Evolutionary conservation across 768 basidiomycete species (phyloP).

Genomic region (Coprinopsis marcescibilis): DNA sequence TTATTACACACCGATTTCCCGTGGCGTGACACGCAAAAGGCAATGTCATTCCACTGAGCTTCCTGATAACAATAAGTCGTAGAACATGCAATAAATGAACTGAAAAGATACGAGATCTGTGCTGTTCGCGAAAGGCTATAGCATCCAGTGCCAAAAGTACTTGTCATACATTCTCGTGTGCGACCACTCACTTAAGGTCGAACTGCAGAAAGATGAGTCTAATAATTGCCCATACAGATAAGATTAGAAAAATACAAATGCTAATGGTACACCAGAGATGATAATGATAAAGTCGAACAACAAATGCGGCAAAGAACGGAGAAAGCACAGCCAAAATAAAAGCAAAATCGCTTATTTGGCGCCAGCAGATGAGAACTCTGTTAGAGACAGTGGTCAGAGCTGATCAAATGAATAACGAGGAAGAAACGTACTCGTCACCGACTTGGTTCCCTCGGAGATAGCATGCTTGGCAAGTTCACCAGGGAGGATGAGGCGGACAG

Average conservation of each 20-base stretch:
- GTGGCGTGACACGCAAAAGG: too few species aligned
- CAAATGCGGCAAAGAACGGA: not conserved
- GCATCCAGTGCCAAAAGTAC: too few species aligned
- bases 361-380: slow-evolving; percentile 16
- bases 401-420: not conserved
- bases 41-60: too few species aligned
- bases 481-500: slow-evolving; percentile 91
- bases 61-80: too few species aligned
- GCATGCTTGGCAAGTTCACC: slow-evolving; percentile 99
- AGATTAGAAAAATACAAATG: slow-evolving; percentile 6
- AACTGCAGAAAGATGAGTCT: not conserved
- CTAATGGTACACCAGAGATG: slow-evolving; percentile 3
- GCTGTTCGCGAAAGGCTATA: too few species aligned
- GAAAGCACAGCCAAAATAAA: not conserved
- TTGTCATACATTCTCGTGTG: too few species aligned
- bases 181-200: too few species aligned
- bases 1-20: too few species aligned
- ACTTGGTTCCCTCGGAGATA: slow-evolving; percentile 46
- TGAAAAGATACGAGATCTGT: too few species aligned
- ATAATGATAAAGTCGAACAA: slow-evolving; percentile 2
- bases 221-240: slow-evolving; percentile 8
- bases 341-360: slow-evolving; percentile 8
- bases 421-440: slow-evolving; percentile 43
- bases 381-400: not conserved
- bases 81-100: too few species aligned